phyloP scores from a whole-genome alignment of 257 asterid species.

The Plectranthus barbatus region DNA sequence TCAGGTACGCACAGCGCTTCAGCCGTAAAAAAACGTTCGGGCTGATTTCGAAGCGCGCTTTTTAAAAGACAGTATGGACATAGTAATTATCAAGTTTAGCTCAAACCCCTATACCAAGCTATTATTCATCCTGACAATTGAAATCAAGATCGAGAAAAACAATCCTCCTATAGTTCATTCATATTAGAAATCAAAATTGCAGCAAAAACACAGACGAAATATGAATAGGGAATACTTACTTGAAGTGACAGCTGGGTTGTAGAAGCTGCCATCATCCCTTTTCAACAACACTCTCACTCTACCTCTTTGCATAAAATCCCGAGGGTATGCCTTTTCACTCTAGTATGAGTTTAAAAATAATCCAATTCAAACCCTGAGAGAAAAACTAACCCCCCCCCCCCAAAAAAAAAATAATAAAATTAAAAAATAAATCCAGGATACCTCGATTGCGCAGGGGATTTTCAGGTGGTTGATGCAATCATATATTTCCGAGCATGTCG shows the following conservation, averaged over 20 bases:
- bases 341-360: conserved; percentile 3
- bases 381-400: no score
- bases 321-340: conserved; percentile 92
- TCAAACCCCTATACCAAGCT: background rate
- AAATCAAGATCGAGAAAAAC: background rate
- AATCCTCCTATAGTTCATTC: background rate
- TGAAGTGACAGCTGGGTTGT: conserved; percentile 66
- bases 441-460: conserved; percentile 89
- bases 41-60: no score
- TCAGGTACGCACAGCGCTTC: no score
- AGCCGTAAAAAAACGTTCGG: no score
- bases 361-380: conserved; percentile 9
- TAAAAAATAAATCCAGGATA: background rate
- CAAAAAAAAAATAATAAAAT: background rate
- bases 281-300: conserved; percentile 84
- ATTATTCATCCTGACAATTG: background rate
- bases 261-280: conserved; percentile 69
- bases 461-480: conserved; percentile 82
- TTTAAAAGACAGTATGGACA: background rate
- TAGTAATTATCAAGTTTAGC: background rate
- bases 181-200: background rate
- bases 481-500: conserved; percentile 67
- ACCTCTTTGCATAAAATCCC: conserved; percentile 97
- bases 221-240: conserved; percentile 32
- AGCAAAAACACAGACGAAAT: background rate